Base-by-base conservation (phyloP, 805 yeast species). In the Babjeviella inositovora region DNA sequence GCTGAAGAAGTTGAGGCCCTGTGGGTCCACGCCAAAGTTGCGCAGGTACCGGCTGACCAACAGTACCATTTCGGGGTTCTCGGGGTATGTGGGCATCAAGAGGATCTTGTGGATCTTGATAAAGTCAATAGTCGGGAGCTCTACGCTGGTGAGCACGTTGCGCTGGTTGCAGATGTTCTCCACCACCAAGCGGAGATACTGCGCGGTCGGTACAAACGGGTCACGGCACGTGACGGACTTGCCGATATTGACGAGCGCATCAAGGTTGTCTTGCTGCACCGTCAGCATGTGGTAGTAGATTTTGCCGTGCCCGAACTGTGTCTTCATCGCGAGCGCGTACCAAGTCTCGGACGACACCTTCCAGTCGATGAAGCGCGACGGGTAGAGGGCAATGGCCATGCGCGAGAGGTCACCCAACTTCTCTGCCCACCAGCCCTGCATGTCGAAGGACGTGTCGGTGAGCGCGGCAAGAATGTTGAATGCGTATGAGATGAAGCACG, bases 281-380 rank as follows among this genome's bases (percentile, higher is more conserved):
- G 92, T 79, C 22, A 90, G 79, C 64, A 75, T 73, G 41, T 81
- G 93, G 37, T 81, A 81, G 37, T 80, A 81, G 11, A 80, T 62
- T 41, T 82, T 77, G 3, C 94, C 94, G 37, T 74, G 84, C 2
- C 90, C 85, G 38, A 71, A 79, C 31, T 72, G 70, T 9, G 76
- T 64, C 33, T 66, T 64, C 66, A 77, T 64, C 4, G 92, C 71
- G 14, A 68, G 57, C 13, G 67, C 57, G 38, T 81, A 81, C 94
- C 94, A 81, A 41, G 70, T 69, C 42, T 77, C 84, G 2, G 92
- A 75, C 27, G 81, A 64, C 11, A 71, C 45, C 41, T 79, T 76
- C 94, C 94, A 81, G 44, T 81, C 93, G 32, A 79, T 76, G 39
- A 66, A 74, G 23, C 75, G 64, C 2, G 84, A 72, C 6, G 84